Evolutionary conservation across 208 protist genomes (phyloP).

Genomic region (Leishmania braziliensis): DNA sequence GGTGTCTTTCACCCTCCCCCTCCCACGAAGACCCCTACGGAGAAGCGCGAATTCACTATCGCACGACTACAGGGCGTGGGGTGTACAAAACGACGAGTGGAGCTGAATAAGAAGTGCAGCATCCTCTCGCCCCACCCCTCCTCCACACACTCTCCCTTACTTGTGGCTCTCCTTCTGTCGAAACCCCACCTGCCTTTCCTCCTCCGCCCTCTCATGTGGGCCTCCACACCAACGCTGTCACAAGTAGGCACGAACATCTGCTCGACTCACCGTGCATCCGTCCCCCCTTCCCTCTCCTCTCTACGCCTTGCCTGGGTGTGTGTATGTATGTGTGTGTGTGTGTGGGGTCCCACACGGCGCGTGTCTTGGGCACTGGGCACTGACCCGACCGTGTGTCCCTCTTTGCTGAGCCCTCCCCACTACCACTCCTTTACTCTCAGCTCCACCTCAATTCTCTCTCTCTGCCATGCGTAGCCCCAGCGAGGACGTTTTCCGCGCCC

Average conservation of each 20-base stretch:
- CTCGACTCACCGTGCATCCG: neutral
- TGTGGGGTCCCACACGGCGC: neutral
- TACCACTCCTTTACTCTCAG: neutral
- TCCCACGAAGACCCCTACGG: neutral
- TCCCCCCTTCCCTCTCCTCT: neutral
- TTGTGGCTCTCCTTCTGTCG: neutral
- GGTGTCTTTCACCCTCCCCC: neutral
- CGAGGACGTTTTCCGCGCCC: slow-evolving; percentile 32
- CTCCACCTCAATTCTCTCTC: neutral
- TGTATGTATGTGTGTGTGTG: no score
- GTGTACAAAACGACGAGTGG: neutral
- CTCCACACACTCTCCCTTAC: neutral
- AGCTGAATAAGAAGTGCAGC: neutral
- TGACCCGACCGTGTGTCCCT: neutral
- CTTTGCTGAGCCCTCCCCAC: neutral
- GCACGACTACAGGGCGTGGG: neutral
- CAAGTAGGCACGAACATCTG: neutral
- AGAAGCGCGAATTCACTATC: neutral
- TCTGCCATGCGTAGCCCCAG: slow-evolving; percentile 22
- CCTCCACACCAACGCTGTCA: neutral
- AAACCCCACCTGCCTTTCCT: neutral
- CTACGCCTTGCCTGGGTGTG: neutral
- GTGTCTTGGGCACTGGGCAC: neutral
- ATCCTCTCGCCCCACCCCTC: neutral
- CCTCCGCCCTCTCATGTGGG: neutral